These are phyloP conservation scores for Pyrenophora seminiperda DNA, from an alignment of 2,329 filamentous ascomycete species.

Conservation along the genomic window DNA sequence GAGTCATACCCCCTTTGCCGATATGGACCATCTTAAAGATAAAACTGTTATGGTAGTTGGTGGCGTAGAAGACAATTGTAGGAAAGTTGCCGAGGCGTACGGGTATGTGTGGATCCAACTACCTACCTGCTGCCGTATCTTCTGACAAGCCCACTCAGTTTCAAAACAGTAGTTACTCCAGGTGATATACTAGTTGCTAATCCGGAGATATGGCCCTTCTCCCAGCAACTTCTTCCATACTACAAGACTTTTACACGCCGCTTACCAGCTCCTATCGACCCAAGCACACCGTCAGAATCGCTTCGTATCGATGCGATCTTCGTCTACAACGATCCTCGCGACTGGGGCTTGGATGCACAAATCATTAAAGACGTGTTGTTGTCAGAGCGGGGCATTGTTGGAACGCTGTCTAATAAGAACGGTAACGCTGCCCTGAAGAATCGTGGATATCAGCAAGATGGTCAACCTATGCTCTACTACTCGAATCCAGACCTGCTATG, in stretches of 20 bases:
- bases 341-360: slow-evolving; percentile 91
- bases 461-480: slow-evolving; percentile 82
- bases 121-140: neutral
- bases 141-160: slow-evolving; percentile 24
- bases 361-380: slow-evolving; percentile 83
- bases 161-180: slow-evolving; percentile 77
- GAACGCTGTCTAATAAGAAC: slow-evolving; percentile 77
- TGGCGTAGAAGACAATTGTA: slow-evolving; percentile 62
- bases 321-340: slow-evolving; percentile 92
- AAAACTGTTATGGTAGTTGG: slow-evolving; percentile 57
- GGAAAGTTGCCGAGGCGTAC: slow-evolving; percentile 70
- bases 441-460: slow-evolving; percentile 79
- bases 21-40: slow-evolving; percentile 63
- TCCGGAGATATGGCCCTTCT: slow-evolving; percentile 83
- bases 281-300: slow-evolving; percentile 54
- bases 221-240: slow-evolving; percentile 65
- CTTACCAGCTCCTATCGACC: slow-evolving; percentile 59
- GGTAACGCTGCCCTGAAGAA: slow-evolving; percentile 68
- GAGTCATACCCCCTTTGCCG: slow-evolving; percentile 86
- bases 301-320: slow-evolving; percentile 89
- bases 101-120: slow-evolving; percentile 23
- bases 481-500: slow-evolving; percentile 90
- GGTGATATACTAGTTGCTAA: slow-evolving; percentile 79
- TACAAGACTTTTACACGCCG: slow-evolving; percentile 64
- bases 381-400: slow-evolving; percentile 76